A percentile compares a stretch with the other conserved stretches of the same genome.
Evolutionary conservation across 148 eudicot species (phyloP).

Genomic region (Chenopodium berlandieri): DNA sequence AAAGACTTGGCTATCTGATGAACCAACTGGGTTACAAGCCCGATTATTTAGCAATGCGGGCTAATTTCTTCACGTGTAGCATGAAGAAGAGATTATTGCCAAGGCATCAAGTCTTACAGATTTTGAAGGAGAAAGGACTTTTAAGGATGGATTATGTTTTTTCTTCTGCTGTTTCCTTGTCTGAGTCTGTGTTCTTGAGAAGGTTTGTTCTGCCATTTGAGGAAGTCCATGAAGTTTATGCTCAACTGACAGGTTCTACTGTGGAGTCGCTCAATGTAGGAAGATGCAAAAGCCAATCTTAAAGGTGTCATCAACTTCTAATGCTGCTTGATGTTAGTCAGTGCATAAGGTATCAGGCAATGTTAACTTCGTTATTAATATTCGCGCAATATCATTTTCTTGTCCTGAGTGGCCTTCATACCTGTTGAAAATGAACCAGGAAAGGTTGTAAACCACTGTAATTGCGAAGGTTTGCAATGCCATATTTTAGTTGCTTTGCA

Average conservation of each 20-base stretch:
- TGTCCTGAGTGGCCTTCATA: too few species aligned
- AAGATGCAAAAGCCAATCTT: not conserved
- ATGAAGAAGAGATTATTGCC: slow-evolving; percentile 37
- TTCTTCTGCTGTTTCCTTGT: not conserved
- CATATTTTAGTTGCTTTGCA: too few species aligned
- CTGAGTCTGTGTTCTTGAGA: slow-evolving; percentile 21
- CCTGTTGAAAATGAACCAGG: too few species aligned
- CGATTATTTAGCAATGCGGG: slow-evolving; percentile 7
- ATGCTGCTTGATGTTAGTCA: not conserved
- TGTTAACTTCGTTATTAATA: too few species aligned
- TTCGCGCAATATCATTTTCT: too few species aligned
- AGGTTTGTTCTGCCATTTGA: slow-evolving; percentile 25
- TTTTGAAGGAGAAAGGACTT: slow-evolving; percentile 34
- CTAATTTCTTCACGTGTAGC: slow-evolving; percentile 13
- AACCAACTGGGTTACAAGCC: slow-evolving; percentile 35
- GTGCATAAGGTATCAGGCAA: not conserved
- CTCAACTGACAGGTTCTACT: not conserved
- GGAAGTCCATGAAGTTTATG: slow-evolving; percentile 16
- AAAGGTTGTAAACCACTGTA: too few species aligned
- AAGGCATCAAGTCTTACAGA: slow-evolving; percentile 26
- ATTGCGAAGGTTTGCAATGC: too few species aligned
- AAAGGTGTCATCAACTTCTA: not conserved
- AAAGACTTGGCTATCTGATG: slow-evolving; percentile 29
- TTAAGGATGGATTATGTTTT: slow-evolving; percentile 10
- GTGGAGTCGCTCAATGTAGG: not conserved